These are phyloP conservation scores for Martiniozyma asiatica DNA, from an alignment of 1,139 yeast genomes.

Conservation along the genomic window DNA sequence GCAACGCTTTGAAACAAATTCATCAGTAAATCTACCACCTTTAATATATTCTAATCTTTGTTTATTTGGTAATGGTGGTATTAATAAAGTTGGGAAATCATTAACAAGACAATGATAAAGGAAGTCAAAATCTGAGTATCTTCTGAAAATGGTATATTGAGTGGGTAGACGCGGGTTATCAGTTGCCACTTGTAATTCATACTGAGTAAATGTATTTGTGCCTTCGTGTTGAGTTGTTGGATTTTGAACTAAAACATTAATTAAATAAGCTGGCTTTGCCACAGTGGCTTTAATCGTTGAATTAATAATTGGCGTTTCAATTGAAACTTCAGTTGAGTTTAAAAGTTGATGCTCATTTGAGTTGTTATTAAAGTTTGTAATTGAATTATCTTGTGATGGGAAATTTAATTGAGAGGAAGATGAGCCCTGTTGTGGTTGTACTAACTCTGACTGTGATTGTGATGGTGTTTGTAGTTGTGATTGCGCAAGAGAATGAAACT, in stretches of 20 bases:
- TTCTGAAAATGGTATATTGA: slow-evolving; percentile 24
- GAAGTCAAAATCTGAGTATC: slow-evolving; percentile 45
- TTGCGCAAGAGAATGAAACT: no score
- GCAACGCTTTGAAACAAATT: slow-evolving; percentile 78
- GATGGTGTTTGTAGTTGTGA: no score
- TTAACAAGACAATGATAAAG: slow-evolving; percentile 60
- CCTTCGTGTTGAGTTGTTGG: slow-evolving; percentile 79
- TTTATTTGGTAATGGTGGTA: slow-evolving; percentile 93
- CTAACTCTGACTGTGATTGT: no score
- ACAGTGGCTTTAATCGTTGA: slow-evolving; percentile 1
- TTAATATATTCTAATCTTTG: slow-evolving; percentile 83
- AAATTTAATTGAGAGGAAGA: no score
- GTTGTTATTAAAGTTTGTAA: no score
- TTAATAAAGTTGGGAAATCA: slow-evolving; percentile 74
- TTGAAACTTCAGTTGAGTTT: no score
- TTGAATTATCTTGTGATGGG: no score
- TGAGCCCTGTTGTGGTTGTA: no score
- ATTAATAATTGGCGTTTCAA: background rate
- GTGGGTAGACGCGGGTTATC: slow-evolving; percentile 33
- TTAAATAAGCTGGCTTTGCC: slow-evolving; percentile 8
- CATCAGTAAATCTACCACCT: slow-evolving; percentile 52
- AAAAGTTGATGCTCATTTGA: no score
- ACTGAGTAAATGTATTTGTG: slow-evolving; percentile 72
- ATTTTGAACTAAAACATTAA: slow-evolving; percentile 41
- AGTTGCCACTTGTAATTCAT: slow-evolving; percentile 52